Percentiles rank a stretch among this genome's conserved stretches.
Conservation (phyloP, 2,329 filamentous ascomycete species). For the Stachybotrys chartarum region DNA sequence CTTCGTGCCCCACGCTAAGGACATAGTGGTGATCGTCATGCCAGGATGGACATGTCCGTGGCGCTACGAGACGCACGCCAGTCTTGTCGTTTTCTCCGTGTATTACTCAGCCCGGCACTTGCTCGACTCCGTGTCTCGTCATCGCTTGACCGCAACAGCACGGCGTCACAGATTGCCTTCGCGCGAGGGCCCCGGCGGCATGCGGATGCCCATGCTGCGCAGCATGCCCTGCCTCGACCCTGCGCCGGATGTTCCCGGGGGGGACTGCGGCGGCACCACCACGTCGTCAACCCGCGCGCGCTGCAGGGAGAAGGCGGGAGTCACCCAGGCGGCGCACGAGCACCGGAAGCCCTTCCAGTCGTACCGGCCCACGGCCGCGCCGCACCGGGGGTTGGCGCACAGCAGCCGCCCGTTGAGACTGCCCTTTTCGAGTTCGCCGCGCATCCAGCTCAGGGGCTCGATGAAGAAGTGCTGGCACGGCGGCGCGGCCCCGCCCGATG, state of each 20-base stretch:
- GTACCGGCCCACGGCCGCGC: conserved; percentile 81
- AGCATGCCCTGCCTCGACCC: conserved; percentile 8
- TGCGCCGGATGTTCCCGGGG: conserved; percentile 9
- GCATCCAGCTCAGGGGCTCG: conserved; percentile 94
- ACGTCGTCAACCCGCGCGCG: conserved; percentile 73
- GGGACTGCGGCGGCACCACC: conserved; percentile 9
- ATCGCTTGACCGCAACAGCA: background rate
- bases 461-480: conserved; percentile 81
- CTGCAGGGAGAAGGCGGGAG: conserved; percentile 81
- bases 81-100: background rate
- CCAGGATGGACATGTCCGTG: background rate
- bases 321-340: conserved; percentile 84
- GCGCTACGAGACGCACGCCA: background rate
- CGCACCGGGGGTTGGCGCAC: conserved; percentile 74
- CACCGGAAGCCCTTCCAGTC: conserved; percentile 95
- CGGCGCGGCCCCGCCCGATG: conserved; percentile 7
- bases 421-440: conserved; percentile 69
- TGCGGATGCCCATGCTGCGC: conserved; percentile 40
- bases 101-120: background rate
- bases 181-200: conserved; percentile 39
- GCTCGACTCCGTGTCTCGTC: background rate
- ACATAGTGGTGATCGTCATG: background rate
- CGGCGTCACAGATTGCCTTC: conserved; percentile 25
- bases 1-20: background rate
- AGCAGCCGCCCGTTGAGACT: conserved; percentile 75